phyloP scores from a whole-genome alignment of 2,329 filamentous ascomycete species.

The Fusarium citri region DNA sequence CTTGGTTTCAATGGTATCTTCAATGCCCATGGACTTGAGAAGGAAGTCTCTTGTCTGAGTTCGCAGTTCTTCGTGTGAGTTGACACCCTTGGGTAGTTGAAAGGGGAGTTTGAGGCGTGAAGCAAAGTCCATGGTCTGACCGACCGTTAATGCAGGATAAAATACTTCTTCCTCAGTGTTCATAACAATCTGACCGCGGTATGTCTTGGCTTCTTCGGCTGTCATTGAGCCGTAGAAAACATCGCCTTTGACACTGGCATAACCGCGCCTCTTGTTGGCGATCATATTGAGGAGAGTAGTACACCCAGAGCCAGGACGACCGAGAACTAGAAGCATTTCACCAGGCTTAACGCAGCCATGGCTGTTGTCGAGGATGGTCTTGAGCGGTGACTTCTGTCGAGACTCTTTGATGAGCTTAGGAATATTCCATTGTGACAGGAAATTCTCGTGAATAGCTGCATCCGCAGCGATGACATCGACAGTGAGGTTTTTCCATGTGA shows the following conservation, averaged over 20 bases:
- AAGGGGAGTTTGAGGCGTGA: conserved; percentile 68
- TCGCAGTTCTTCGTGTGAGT: conserved; percentile 59
- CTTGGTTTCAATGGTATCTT: conserved; percentile 72
- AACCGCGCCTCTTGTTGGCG: conserved; percentile 72
- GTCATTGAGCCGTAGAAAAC: conserved; percentile 66
- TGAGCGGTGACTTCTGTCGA: conserved; percentile 66
- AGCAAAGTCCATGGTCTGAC: conserved; percentile 78
- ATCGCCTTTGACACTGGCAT: conserved; percentile 67
- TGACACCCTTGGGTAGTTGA: conserved; percentile 57
- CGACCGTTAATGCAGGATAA: conserved; percentile 77
- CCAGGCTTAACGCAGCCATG: conserved; percentile 78
- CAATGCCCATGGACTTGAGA: conserved; percentile 67
- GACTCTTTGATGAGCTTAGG: conserved; percentile 64
- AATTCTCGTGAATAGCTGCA: conserved; percentile 73
- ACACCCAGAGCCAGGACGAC: conserved; percentile 76
- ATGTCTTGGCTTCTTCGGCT: conserved; percentile 61
- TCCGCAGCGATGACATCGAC: conserved; percentile 72
- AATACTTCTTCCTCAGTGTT: conserved; percentile 76
- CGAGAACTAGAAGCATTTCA: conserved; percentile 77
- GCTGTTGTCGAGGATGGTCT: conserved; percentile 72
- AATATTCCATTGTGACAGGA: conserved; percentile 69
- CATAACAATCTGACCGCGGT: conserved; percentile 70
- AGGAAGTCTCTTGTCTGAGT: conserved; percentile 64
- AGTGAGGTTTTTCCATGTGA: conserved; percentile 73
- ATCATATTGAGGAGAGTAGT: conserved; percentile 78